Base-by-base conservation (phyloP, 192 early-diverging fungal genomes). In the Backusella parvicylindrica region DNA sequence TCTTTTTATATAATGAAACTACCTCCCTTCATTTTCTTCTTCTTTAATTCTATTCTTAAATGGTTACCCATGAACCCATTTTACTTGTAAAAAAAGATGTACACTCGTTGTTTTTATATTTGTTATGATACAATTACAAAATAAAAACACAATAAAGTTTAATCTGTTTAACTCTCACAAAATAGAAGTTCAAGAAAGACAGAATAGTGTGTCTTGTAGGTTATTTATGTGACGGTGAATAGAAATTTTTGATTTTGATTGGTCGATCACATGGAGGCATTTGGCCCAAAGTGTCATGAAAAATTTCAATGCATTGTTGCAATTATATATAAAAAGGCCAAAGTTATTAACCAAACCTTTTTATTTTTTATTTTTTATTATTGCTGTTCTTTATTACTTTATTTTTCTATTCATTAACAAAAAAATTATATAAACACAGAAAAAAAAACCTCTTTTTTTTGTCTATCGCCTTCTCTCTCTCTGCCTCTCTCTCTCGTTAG, bases 171-270 rank as follows among this genome's bases (percentile, higher is more conserved):
- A 41, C 40, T 41, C n/a, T 1, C 18, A 47, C 43, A 47, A n/a
- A 60, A 60, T 60, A 60, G 53, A 60, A 60, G 23, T 23, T 56
- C 50, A 56, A 60, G 53, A 28, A 60, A 6, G 43, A 60, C 28
- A 33, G 16, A 66, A 35, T 16, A 30, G 28, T 15, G 40, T 70
- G 47, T 26, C 28, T 43, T 69, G 12, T 1, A 11, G 40, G 68
- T 69, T 69, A 69, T 8, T 23, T 36, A 68, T 18, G 71, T 72
- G 71, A 72, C 71, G 9, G 33, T 9, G n/a, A 63, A 3, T 21
- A 37, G 71, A 72, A 72, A 72, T 72, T 72, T 72, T 63, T 72
- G 16, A 9, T 23, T 53, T 38, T 72, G 30, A 72, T 72, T 72
- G 71, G 71, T 28, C 23, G 35, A 26, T n/a, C 13, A 18, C 6